These are phyloP conservation scores for Flagelloscypha sp. DNA, from an alignment of 768 basidiomycete genomes.

Conservation along the genomic window DNA sequence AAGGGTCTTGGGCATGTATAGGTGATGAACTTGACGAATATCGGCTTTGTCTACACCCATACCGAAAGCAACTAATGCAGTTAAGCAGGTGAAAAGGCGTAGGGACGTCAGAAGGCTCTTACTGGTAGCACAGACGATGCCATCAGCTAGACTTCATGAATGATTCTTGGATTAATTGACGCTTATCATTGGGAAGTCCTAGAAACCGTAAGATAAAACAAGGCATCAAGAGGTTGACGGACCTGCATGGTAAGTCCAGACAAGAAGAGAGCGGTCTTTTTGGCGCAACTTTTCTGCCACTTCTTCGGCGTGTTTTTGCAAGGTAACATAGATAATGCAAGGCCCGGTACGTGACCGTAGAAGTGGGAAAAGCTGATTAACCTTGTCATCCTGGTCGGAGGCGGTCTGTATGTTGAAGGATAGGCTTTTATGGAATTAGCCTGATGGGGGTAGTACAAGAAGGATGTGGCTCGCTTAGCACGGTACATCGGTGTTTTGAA, in stretches of 20 bases:
- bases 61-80: slow-evolving; percentile 40
- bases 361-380: slow-evolving; percentile 27
- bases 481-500: slow-evolving; percentile 38
- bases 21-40: slow-evolving; percentile 29
- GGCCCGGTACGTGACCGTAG: slow-evolving; percentile 29
- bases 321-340: slow-evolving; percentile 38
- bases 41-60: slow-evolving; percentile 38
- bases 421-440: slow-evolving; percentile 19
- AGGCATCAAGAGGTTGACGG: too few relatives aligned
- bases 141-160: slow-evolving; percentile 31
- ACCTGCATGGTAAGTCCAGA: slow-evolving; percentile 34
- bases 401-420: slow-evolving; percentile 26
- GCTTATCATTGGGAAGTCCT: slow-evolving; percentile 25
- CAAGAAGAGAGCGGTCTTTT: slow-evolving; percentile 20
- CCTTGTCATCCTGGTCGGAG: slow-evolving; percentile 23
- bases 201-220: too few relatives aligned
- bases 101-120: too few relatives aligned
- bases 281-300: slow-evolving; percentile 21
- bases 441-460: neutral
- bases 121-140: slow-evolving; percentile 36
- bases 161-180: slow-evolving; percentile 26
- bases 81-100: too few relatives aligned
- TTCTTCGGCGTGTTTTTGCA: slow-evolving; percentile 32
- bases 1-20: slow-evolving; percentile 36
- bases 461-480: slow-evolving; percentile 25